phyloP scores from a whole-genome alignment of 1,284 basidiomycete genomes.

The Spongiforma sp. region DNA sequence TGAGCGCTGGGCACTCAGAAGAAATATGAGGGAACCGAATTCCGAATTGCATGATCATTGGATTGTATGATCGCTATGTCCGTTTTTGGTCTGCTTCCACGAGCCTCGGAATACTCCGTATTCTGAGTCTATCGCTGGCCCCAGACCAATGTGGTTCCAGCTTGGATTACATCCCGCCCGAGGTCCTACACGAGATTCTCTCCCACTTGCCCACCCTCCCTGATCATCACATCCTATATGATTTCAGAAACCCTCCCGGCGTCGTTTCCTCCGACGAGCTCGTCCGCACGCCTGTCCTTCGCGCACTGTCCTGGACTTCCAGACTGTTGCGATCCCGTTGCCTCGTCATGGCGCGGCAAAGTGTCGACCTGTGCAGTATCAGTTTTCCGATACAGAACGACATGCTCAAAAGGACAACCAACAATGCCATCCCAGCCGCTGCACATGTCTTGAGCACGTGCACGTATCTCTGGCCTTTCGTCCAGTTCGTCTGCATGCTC shows the following conservation, averaged over 20 bases:
- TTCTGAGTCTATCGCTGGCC: no score
- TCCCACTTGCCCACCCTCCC: constrained; percentile 9
- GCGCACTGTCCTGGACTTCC: constrained; percentile 10
- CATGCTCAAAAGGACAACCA: background rate
- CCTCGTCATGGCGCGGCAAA: constrained; percentile 21
- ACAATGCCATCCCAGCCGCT: background rate
- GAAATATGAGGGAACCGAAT: no score
- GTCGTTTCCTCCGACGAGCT: constrained; percentile 1
- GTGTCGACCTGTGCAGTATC: constrained; percentile 13
- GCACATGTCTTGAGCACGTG: constrained; percentile 1
- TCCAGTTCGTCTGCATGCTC: constrained; percentile 16
- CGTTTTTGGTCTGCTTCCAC: no score
- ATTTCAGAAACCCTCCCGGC: background rate
- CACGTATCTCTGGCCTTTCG: constrained; percentile 7
- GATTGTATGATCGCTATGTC: no score
- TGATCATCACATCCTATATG: background rate
- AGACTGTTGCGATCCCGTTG: constrained; percentile 15
- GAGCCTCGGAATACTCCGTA: no score
- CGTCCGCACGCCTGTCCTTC: constrained; percentile 7
- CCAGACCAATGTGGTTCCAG: no score
- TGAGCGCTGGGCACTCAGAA: no score
- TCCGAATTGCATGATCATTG: no score
- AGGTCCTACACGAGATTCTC: constrained; percentile 16
- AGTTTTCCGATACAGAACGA: background rate
- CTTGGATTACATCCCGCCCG: constrained; percentile 17